These are phyloP conservation scores for Lentinula detonsa DNA, from an alignment of 768 basidiomycete species.

Conservation along the genomic window DNA sequence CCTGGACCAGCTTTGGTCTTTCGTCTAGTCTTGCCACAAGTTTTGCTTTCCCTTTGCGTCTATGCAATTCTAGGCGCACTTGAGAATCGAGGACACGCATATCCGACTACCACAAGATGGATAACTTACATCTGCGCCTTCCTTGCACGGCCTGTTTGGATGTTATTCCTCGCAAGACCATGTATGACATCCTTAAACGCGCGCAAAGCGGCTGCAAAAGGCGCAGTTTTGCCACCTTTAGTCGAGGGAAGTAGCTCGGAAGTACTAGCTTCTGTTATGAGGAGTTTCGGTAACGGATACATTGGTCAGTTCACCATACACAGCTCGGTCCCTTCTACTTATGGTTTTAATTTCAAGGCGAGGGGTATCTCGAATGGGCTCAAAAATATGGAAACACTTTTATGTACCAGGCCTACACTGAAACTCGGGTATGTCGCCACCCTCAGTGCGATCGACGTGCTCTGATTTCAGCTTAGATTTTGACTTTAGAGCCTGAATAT, in stretches of 20 bases:
- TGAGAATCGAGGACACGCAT: neutral
- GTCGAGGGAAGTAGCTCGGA: neutral
- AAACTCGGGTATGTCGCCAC: neutral
- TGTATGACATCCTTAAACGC: neutral
- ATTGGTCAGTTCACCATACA: neutral
- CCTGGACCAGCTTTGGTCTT: neutral
- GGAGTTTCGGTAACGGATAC: neutral
- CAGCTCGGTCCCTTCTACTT: neutral
- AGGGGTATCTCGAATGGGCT: neutral
- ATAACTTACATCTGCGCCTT: neutral
- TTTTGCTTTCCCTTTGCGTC: neutral
- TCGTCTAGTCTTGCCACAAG: neutral
- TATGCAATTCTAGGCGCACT: neutral
- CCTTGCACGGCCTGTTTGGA: neutral
- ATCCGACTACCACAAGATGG: neutral
- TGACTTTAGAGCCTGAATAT: slow-evolving; percentile 16
- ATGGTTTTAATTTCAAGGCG: neutral
- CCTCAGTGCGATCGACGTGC: neutral
- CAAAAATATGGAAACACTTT: slow-evolving; percentile 1
- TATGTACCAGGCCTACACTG: neutral
- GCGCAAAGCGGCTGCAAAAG: neutral
- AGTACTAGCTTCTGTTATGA: neutral
- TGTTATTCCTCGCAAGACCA: neutral
- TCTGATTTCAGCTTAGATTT: neutral
- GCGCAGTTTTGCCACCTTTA: neutral